A percentile compares a stretch with the other conserved stretches of the same genome.
phyloP scores from a whole-genome alignment of 2,329 filamentous ascomycete species.

The Ophiosphaerella korrae region DNA sequence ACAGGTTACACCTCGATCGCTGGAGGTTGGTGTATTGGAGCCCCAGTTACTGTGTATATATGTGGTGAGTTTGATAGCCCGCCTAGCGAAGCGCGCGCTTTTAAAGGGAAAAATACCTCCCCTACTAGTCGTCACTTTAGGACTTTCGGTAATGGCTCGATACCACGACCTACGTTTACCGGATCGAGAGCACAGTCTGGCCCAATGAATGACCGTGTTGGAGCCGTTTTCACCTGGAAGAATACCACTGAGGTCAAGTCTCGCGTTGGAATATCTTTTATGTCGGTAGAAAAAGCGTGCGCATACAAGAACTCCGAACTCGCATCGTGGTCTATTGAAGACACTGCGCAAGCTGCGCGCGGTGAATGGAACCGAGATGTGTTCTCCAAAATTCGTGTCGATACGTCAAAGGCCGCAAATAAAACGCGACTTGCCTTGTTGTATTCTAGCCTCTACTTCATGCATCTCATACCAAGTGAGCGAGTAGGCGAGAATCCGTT shows the following conservation, averaged over 20 bases:
- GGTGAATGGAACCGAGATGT: constrained; percentile 58
- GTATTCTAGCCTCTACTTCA: constrained; percentile 45
- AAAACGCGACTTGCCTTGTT: constrained; percentile 39
- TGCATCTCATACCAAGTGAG: constrained; percentile 45
- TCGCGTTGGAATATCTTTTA: constrained; percentile 58
- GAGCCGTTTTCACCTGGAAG: constrained; percentile 58
- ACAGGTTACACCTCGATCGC: constrained; percentile 43
- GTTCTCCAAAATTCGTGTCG: constrained; percentile 60
- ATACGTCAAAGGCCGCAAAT: constrained; percentile 33
- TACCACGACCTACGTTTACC: constrained; percentile 35
- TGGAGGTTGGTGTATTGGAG: constrained; percentile 45
- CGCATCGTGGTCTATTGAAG: constrained; percentile 49
- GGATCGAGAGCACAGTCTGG: constrained; percentile 36
- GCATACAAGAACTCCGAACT: constrained; percentile 55
- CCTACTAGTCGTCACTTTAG: constrained; percentile 41
- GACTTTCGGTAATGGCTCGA: constrained; percentile 36
- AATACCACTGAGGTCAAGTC: constrained; percentile 52
- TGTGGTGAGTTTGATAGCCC: constrained; percentile 42
- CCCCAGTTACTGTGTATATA: constrained; percentile 43
- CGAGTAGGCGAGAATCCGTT: constrained; percentile 67
- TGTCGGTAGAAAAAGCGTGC: constrained; percentile 53
- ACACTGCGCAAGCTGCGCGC: constrained; percentile 48
- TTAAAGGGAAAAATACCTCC: constrained; percentile 46
- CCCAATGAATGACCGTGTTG: constrained; percentile 51
- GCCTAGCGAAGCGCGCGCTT: constrained; percentile 30